These are phyloP conservation scores for Pelagophyceae sp. DNA, from an alignment of 352 stramenopile species.

Conservation along the genomic window DNA sequence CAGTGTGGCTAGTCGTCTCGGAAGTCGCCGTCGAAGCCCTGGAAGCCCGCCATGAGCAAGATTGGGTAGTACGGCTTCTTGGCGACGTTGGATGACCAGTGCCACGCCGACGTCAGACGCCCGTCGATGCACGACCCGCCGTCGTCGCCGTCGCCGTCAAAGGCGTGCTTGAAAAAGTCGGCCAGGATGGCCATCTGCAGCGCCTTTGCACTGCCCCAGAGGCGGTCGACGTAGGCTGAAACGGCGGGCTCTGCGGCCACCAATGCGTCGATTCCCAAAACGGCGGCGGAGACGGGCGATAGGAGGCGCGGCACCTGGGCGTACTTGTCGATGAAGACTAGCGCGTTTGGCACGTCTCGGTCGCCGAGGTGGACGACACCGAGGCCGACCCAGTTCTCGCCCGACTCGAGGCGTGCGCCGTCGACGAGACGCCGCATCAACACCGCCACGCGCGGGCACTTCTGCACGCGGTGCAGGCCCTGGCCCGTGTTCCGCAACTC, in stretches of 20 bases:
- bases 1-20: slow-evolving; percentile 57
- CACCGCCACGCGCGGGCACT: slow-evolving; percentile 42
- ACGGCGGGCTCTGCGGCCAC: slow-evolving; percentile 32
- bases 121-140: slow-evolving; percentile 73
- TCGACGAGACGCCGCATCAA: slow-evolving; percentile 48
- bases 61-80: slow-evolving; percentile 80
- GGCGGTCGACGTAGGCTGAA: slow-evolving; percentile 55
- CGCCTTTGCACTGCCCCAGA: slow-evolving; percentile 54
- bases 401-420: slow-evolving; percentile 43
- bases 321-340: slow-evolving; percentile 68
- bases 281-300: slow-evolving; percentile 40
- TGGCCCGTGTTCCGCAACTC: slow-evolving; percentile 56
- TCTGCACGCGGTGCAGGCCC: slow-evolving; percentile 51
- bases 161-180: slow-evolving; percentile 85
- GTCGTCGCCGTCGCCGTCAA: slow-evolving; percentile 78
- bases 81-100: slow-evolving; percentile 76
- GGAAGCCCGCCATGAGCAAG: slow-evolving; percentile 78
- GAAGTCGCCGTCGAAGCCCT: slow-evolving; percentile 82
- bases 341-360: slow-evolving; percentile 56
- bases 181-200: slow-evolving; percentile 66
- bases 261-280: slow-evolving; percentile 33
- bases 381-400: slow-evolving; percentile 48
- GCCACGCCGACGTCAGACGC: slow-evolving; percentile 76
- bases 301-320: slow-evolving; percentile 57
- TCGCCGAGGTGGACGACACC: slow-evolving; percentile 58